Conservation (phyloP, 1,284 basidiomycete species). For the Trametes polyzona region DNA sequence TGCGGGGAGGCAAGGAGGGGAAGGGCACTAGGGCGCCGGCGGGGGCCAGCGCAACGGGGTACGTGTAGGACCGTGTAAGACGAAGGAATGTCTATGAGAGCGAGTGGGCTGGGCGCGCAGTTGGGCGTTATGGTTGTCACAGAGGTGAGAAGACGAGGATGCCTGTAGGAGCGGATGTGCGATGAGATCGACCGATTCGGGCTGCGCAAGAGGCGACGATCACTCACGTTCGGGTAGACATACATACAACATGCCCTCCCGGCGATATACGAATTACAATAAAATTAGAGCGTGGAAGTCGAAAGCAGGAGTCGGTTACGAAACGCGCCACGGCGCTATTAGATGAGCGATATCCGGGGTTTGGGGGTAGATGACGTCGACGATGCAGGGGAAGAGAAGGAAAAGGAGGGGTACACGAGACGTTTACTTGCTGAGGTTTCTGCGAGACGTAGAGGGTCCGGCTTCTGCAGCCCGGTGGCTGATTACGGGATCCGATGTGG, state of each 20-base stretch:
- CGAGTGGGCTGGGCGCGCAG: constrained; percentile 18
- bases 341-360: constrained; percentile 20
- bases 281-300: constrained; percentile 18
- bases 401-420: not conserved
- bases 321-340: constrained; percentile 15
- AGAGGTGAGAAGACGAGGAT: constrained; percentile 5
- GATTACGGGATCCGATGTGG: constrained; percentile 39
- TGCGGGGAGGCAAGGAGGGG: not conserved
- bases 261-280: constrained; percentile 23
- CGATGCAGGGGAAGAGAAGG: not conserved
- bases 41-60: constrained; percentile 10
- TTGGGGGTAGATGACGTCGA: constrained; percentile 13
- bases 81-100: constrained; percentile 23
- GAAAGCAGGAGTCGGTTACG: constrained; percentile 24
- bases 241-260: constrained; percentile 22
- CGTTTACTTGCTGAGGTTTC: constrained; percentile 28
- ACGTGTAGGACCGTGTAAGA: constrained; percentile 30
- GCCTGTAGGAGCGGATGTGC: not conserved
- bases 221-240: constrained; percentile 20
- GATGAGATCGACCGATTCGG: not conserved
- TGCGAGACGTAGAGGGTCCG: constrained; percentile 19
- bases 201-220: not conserved
- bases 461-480: constrained; percentile 25
- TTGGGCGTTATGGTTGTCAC: constrained; percentile 15
- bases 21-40: constrained; percentile 10